These are phyloP conservation scores for Solanum medicagineum DNA, from an alignment of 257 asterid species.

Conservation along the genomic window DNA sequence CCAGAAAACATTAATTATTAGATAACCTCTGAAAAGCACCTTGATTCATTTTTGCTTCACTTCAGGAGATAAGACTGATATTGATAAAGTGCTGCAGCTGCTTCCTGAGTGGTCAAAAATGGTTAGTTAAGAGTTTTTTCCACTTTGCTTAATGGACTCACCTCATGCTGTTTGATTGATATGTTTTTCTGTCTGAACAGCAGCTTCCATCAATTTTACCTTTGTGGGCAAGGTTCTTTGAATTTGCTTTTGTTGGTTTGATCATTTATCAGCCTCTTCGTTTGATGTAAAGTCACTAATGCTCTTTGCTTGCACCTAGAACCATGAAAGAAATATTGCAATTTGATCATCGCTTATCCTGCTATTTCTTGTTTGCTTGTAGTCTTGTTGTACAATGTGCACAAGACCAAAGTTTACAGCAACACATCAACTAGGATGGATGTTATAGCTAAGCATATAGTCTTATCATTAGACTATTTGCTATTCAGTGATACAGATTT, in stretches of 20 bases:
- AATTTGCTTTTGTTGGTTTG: neutral
- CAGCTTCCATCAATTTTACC: neutral
- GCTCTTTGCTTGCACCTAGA: neutral
- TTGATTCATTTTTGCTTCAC: neutral
- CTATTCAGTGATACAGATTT: neutral
- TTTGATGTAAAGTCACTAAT: neutral
- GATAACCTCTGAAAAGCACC: neutral
- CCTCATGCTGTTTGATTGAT: neutral
- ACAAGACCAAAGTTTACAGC: neutral
- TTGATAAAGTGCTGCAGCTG: conserved; percentile 52
- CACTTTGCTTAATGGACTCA: neutral
- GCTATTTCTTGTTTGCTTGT: neutral
- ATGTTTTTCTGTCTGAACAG: neutral
- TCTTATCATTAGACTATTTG: neutral
- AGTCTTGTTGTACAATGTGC: neutral
- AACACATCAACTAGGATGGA: neutral
- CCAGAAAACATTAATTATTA: neutral
- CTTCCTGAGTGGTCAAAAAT: conserved; percentile 71
- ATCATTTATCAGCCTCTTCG: neutral
- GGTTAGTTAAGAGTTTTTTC: conserved; percentile 29
- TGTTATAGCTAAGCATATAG: neutral
- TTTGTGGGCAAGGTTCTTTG: neutral
- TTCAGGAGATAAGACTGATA: conserved; percentile 41
- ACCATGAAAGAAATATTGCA: neutral
- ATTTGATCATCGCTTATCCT: neutral